Conservation (phyloP, 306 rosid genomes). For the Inga leiocalycina region DNA sequence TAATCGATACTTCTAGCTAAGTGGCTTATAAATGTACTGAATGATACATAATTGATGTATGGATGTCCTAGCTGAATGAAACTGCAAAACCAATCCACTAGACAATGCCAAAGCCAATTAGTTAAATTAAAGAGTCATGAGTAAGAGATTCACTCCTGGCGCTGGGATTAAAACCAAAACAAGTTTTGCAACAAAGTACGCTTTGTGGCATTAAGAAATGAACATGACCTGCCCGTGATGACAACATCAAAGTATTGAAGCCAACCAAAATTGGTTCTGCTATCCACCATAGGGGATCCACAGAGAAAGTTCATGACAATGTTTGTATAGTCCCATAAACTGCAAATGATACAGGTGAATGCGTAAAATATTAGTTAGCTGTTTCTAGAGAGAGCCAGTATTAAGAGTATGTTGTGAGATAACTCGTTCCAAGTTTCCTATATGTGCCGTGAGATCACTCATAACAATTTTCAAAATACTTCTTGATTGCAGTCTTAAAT, state of each 20-base stretch:
- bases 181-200: conserved; percentile 9
- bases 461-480: conserved; percentile 6
- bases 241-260: conserved; percentile 91
- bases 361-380: conserved; percentile 11
- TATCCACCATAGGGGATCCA: conserved; percentile 48
- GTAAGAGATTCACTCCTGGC: conserved; percentile 11
- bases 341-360: conserved; percentile 42
- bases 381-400: conserved; percentile 11
- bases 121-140: conserved; percentile 3
- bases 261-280: conserved; percentile 71
- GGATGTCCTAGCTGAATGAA: not conserved
- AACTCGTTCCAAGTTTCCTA: not conserved
- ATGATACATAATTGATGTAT: not conserved
- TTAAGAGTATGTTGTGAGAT: not conserved
- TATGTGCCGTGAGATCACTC: conserved; percentile 17
- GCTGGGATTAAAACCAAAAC: conserved; percentile 29
- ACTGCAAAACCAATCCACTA: conserved; percentile 26
- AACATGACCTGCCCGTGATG: conserved; percentile 87
- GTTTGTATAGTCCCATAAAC: conserved; percentile 98
- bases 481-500: not conserved
- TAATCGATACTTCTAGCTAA: conserved; percentile 19
- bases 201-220: conserved; percentile 21
- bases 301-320: conserved; percentile 94
- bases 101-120: conserved; percentile 11
- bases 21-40: not conserved